Evolutionary conservation across 768 basidiomycete species (phyloP), one percentile per base, ranked within the genome.

Genomic region (Lentinus tigrinus): DNA sequence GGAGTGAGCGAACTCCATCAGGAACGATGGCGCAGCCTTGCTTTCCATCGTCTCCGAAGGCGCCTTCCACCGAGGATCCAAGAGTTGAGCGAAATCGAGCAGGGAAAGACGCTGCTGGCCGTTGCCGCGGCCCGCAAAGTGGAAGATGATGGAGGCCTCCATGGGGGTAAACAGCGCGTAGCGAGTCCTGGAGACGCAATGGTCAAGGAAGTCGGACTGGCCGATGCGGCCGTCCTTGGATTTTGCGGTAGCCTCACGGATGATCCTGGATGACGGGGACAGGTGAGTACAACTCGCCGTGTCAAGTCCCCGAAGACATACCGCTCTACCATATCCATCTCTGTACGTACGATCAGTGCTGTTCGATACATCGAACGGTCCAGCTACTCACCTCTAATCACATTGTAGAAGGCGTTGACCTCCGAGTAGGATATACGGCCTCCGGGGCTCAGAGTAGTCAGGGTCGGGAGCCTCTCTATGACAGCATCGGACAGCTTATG

Each of bases 91-190:
- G 73, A 99, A 99, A 72, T 99, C 97, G 43, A 91, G 74, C 38
- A 96, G 74, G 10, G 93, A 84, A 51, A 99, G 81, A 21, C 94
- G 83, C 66, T 87, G 84, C 47, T 77, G 77, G 3, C 78, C 75
- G 44, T 79, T 76, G 14, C 95, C 95, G 47, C 94, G 84, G 13
- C 91, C 88, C 26, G 95, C 95, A 75, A 98, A 98, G 73, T 99
- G 96, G 77, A 98, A 99, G 67, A 99, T 87, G 67, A 98, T 97
- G 52, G 89, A 85, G n/a, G 91, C 93, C 73, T 98, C 96, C 92
- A 98, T 96, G 4, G 96, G 96, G 0, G 94, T 95, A 73, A 98
- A 98, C 52, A 96, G 82, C 38, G 93, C 90, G 72, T 98, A 98
- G 37, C 96, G 89, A 64, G 95, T 93, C 64, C 79, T 88, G 36